Base-by-base conservation (phyloP, 805 yeast genomes). In the Kluyveromyces siamensis region DNA sequence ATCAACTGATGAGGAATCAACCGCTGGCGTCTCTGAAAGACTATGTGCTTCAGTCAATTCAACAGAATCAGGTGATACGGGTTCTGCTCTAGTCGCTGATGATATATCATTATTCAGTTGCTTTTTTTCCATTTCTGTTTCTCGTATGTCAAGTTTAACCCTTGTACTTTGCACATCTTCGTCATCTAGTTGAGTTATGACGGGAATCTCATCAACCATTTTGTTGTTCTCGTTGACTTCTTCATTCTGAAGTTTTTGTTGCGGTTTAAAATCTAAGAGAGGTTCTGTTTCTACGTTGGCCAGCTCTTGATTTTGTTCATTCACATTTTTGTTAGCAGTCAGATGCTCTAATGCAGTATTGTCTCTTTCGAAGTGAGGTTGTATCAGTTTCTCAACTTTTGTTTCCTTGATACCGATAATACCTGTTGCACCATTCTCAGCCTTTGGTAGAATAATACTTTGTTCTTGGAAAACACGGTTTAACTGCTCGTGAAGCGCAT, bases 401-500 rank as follows among this genome's bases (percentile, higher is more conserved):
- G 11, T 30, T 30, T 30, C 35, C 11, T 30, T 30, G 11, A 30
- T 10, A 30, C 14, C 11, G 2, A 30, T 7, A 30, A 13, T 30
- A 2, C 14, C 11, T 10, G 35, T 11, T 8, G 33, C 41, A 9
- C 27, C 47, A 30, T 42, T 36, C 11, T 41, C 51, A 2, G 41
- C 38, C 33, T 48, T 63, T 43, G 70, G 70, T 10, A 71, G 49
- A 37, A 58, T 58, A 27, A 66, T 48, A 49, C 68, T 69, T 52
- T 68, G 60, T 21, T 48, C 46, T 18, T 76, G 72, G 57, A 76
- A 87, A 49, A 76, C 72, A 1, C 63, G 61, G 0, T 60, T 56
- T 16, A 90, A 56, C n/a, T 70, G 62, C n/a, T 71, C 76, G 47
- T 79, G 71, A 6, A 91, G 53, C 1, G 67, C 66, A 35, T 81